Conservation (phyloP, 2,329 filamentous ascomycete species). For the Neurospora sp. region DNA sequence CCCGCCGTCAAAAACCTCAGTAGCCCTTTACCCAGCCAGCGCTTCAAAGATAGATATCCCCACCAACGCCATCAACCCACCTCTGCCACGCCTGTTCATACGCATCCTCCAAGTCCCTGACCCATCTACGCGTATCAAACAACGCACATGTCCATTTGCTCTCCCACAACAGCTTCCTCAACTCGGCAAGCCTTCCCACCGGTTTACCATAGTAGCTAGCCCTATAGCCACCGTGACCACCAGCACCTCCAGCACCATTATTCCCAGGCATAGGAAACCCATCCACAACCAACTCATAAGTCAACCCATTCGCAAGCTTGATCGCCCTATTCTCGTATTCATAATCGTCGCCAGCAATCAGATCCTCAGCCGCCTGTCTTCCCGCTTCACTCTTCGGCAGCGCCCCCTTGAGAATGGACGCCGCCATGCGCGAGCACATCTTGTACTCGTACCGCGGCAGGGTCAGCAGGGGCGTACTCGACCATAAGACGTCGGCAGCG, state of each 20-base stretch:
- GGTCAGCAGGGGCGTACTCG: constrained; percentile 84
- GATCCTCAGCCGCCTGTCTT: constrained; percentile 54
- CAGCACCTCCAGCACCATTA: constrained; percentile 14
- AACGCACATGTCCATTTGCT: constrained; percentile 77
- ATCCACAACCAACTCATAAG: constrained; percentile 37
- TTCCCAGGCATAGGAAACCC: constrained; percentile 9
- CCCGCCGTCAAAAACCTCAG: not conserved
- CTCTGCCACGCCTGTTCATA: constrained; percentile 81
- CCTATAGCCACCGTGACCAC: constrained; percentile 16
- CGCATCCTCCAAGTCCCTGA: constrained; percentile 75
- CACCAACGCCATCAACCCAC: constrained; percentile 80
- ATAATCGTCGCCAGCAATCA: constrained; percentile 68
- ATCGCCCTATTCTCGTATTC: constrained; percentile 77
- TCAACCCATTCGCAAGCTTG: constrained; percentile 51
- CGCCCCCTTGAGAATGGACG: constrained; percentile 84
- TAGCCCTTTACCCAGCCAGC: not conserved
- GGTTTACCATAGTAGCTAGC: constrained; percentile 36
- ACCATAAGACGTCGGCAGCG: constrained; percentile 93
- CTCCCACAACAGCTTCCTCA: constrained; percentile 74
- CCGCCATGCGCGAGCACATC: constrained; percentile 98
- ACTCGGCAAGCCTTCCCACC: constrained; percentile 61
- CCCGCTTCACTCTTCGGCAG: constrained; percentile 66
- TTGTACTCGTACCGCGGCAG: constrained; percentile 90
- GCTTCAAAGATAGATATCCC: constrained; percentile 72
- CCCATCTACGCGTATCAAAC: constrained; percentile 89